A percentile compares a stretch with the other conserved stretches of the same genome.
These are phyloP conservation scores for Alloteropsis semialata DNA, from an alignment of 176 grass and related monocot genomes.

Conservation along the genomic window DNA sequence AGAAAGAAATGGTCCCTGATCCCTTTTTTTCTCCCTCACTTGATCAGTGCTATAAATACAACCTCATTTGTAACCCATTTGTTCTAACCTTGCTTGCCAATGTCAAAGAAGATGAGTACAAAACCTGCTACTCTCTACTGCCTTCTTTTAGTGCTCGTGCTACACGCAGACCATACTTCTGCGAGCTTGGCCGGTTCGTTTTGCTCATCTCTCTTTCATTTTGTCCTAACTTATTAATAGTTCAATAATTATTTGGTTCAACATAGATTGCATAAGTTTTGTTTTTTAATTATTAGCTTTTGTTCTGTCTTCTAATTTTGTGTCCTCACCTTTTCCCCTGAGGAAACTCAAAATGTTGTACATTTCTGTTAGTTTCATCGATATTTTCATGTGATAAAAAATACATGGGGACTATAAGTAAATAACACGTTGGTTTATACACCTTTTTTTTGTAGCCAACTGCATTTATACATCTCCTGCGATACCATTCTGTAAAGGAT, in stretches of 20 bases:
- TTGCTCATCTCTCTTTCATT: background rate
- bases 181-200: background rate
- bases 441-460: background rate
- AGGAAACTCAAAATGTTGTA: background rate
- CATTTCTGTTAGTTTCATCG: background rate
- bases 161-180: background rate
- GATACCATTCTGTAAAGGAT: constrained; percentile 23
- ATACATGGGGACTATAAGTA: background rate
- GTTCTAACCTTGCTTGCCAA: background rate
- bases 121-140: background rate
- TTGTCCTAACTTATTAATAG: background rate
- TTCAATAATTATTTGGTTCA: background rate
- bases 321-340: background rate
- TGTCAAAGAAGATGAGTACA: background rate
- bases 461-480: background rate
- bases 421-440: background rate
- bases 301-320: background rate
- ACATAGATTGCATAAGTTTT: background rate
- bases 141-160: background rate
- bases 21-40: background rate
- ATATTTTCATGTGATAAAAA: background rate
- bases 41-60: background rate
- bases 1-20: background rate
- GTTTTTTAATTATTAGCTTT: background rate
- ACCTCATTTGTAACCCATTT: background rate